Conservation (phyloP, 108 stramenopile species). For the Fragilaria radians region DNA sequence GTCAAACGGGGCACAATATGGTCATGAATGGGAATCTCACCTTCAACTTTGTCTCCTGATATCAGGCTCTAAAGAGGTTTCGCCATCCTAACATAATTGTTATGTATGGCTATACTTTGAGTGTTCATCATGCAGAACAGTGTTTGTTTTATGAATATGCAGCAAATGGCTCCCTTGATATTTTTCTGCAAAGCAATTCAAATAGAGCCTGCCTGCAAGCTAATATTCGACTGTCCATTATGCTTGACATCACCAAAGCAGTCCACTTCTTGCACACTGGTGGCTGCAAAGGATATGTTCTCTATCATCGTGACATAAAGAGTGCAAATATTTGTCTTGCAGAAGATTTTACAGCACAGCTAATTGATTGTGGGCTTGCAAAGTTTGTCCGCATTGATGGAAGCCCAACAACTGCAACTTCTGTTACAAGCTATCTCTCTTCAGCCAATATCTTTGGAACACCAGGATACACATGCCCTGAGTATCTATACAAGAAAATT, state of each 20-base stretch:
- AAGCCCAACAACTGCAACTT: neutral
- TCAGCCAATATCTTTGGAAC: constrained; percentile 1
- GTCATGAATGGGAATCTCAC: no score
- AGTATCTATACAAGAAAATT: neutral
- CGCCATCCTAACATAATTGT: constrained; percentile 6
- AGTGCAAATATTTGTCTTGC: constrained; percentile 1
- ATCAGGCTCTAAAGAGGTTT: constrained; percentile 3
- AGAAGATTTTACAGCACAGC: constrained; percentile 1
- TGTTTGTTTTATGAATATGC: constrained; percentile 5
- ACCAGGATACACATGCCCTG: constrained; percentile 2
- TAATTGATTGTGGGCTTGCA: constrained; percentile 8
- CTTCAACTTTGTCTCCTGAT: no score
- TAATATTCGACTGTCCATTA: neutral
- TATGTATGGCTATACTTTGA: neutral
- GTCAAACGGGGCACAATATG: no score
- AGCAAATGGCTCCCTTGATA: neutral
- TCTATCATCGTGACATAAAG: constrained; percentile 7
- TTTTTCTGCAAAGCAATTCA: neutral
- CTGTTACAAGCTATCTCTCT: neutral
- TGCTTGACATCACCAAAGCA: constrained; percentile 1
- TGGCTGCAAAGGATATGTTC: neutral
- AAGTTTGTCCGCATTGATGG: constrained; percentile 1
- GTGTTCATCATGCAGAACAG: neutral
- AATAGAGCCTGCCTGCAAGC: neutral
- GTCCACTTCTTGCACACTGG: constrained; percentile 8